Evolutionary conservation across 495 filamentous ascomycete species (phyloP), one percentile per base, ranked within the genome.

Genomic region (Xylaria sp.): DNA sequence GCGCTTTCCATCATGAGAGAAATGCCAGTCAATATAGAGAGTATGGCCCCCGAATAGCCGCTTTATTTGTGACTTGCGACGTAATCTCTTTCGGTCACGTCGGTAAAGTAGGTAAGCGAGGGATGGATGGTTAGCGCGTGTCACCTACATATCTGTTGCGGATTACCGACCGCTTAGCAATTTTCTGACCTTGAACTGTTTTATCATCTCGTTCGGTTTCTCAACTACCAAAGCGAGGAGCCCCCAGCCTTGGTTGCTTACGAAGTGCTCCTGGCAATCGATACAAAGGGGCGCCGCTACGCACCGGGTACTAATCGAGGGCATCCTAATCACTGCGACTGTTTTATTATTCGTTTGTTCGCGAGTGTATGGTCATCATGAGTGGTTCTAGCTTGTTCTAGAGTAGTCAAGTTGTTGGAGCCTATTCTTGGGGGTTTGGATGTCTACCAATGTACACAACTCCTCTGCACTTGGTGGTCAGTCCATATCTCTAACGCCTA

Each of bases 141-240:
- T 31, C 26, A 55, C 52, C 52, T 21, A 5, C 12, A 7, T 6
- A 55, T 31, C 41, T 63, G 15, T 33, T 46, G 3, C 17, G 17
- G 24, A 63, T 63, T 63, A 63, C 61, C 24, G 48, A 63, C 48
- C 19, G 14, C 21, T 46, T 63, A 29, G 14, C 5, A 48, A 33
- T 21, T 48, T 48, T 17, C 35, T 19, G 40, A 46, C 43, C 31
- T 33, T 33, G 61, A n/a, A 8, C 12, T 33, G 2, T 33, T 1
- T 44, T 19, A 62, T 44, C 21, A n/a, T 29, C 7, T 63, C 26
- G 48, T 63, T 63, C 41, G 61, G 15, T 29, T 52, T 37, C 31
- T 21, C 50, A 21, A 24, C 44, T 8, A 12, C n/a, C 21, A 15
- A 5, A 43, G 59, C 33, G 15, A n/a, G 26, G 48, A 19, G n/a